Percentiles rank a stretch among this genome's conserved stretches.
Evolutionary conservation across 306 rosid genomes (phyloP).

Genomic region (Luffa acutangula): DNA sequence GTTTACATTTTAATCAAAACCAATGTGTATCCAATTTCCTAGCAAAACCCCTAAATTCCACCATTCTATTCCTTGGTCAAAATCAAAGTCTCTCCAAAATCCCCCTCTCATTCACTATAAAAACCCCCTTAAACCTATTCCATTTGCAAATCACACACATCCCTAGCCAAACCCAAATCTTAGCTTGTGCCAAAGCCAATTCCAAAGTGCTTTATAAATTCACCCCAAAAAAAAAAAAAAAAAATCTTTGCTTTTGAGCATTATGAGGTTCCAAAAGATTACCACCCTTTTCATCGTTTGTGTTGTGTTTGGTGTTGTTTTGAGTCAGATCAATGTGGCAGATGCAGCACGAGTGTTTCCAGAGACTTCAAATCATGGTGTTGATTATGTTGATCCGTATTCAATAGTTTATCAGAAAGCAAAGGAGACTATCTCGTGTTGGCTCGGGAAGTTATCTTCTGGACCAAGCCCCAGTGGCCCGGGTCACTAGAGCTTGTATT

Average conservation of each 20-base stretch:
- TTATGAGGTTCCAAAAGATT: neutral
- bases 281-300: neutral
- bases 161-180: neutral
- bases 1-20: neutral
- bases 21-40: neutral
- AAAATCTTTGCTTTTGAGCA: neutral
- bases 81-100: neutral
- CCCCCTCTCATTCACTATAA: neutral
- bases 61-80: neutral
- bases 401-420: constrained; percentile 2
- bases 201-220: too few relatives aligned
- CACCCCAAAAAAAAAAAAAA: too few relatives aligned
- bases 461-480: constrained; percentile 14
- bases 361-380: neutral
- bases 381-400: neutral
- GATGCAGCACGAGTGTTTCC: neutral
- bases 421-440: neutral
- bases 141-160: neutral
- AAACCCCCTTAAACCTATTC: neutral
- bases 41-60: neutral
- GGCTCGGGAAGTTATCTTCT: constrained; percentile 6
- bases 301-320: neutral
- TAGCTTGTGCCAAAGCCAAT: too few relatives aligned
- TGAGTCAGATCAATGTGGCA: neutral
- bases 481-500: neutral